Evolutionary conservation across 768 basidiomycete species (phyloP).

Genomic region (Nevesoporus exiguus): DNA sequence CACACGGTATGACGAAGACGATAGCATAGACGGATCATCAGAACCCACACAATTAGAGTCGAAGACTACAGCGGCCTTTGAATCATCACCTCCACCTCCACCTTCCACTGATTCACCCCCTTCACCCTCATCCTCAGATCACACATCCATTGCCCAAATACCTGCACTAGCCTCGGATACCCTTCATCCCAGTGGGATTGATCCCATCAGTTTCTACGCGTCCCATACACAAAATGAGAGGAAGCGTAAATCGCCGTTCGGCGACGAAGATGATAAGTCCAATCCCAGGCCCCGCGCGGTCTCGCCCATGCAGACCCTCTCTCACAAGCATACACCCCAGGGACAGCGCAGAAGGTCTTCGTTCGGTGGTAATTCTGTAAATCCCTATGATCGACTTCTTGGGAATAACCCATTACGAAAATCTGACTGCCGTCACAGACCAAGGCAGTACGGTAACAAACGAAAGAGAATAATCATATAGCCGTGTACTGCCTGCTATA

Average conservation of each 20-base stretch:
- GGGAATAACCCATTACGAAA: conserved; percentile 35
- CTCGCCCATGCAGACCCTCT: conserved; percentile 22
- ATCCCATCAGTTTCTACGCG: conserved; percentile 40
- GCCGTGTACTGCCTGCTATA: conserved; percentile 14
- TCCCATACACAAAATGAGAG: conserved; percentile 24
- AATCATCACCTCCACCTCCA: conserved; percentile 32
- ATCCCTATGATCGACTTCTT: conserved; percentile 35
- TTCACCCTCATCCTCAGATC: conserved; percentile 31
- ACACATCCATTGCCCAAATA: conserved; percentile 18
- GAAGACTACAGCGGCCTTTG: conserved; percentile 19
- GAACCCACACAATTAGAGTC: conserved; percentile 17
- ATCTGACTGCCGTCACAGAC: conserved; percentile 22
- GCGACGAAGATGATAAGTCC: conserved; percentile 29
- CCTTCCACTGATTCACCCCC: conserved; percentile 33
- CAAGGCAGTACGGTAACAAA: conserved; percentile 31
- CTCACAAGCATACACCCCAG: conserved; percentile 21
- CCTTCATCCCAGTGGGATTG: conserved; percentile 24
- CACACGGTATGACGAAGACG: conserved; percentile 41
- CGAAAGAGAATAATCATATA: conserved; percentile 38
- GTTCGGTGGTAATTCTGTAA: conserved; percentile 29
- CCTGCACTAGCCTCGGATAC: conserved; percentile 20
- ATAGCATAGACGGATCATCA: conserved; percentile 28
- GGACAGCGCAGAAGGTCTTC: conserved; percentile 28
- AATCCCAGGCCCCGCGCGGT: conserved; percentile 17
- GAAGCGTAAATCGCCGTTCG: conserved; percentile 41